These are phyloP conservation scores for Murraya paniculata DNA, from an alignment of 345 rosid species.

Conservation along the genomic window DNA sequence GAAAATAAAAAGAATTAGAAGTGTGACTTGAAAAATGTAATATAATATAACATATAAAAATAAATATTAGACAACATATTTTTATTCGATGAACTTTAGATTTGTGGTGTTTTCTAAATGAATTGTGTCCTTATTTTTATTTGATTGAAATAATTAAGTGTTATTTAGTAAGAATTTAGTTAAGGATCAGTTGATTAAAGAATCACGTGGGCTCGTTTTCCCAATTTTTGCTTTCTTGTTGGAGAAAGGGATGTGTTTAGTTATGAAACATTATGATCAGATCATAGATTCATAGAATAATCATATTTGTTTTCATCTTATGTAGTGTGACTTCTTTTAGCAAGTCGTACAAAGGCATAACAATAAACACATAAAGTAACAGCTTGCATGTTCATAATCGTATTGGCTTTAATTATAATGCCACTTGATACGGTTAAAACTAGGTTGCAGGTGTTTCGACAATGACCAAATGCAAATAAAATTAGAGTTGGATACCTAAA, in stretches of 20 bases:
- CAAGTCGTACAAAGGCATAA: no score
- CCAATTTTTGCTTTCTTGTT: neutral
- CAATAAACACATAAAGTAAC: no score
- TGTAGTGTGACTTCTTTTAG: no score
- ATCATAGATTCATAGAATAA: no score
- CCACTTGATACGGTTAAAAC: no score
- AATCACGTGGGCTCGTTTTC: neutral
- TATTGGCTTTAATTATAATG: no score
- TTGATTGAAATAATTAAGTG: neutral
- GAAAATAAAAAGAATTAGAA: slow-evolving; percentile 23
- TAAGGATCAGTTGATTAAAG: neutral
- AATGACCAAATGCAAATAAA: no score
- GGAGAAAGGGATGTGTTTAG: neutral
- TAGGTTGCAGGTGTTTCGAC: no score
- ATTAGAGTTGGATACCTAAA: no score
- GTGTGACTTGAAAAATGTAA: slow-evolving; percentile 10
- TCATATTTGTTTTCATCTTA: no score
- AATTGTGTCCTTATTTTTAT: neutral
- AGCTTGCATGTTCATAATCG: no score
- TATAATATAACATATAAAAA: slow-evolving; percentile 13
- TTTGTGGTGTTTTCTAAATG: neutral
- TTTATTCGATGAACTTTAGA: slow-evolving; percentile 1
- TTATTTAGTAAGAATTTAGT: neutral
- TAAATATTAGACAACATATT: slow-evolving; percentile 19
- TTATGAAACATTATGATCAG: neutral